Conservation (phyloP, 495 filamentous ascomycete genomes). For the Barbatosphaeria neglecta region DNA sequence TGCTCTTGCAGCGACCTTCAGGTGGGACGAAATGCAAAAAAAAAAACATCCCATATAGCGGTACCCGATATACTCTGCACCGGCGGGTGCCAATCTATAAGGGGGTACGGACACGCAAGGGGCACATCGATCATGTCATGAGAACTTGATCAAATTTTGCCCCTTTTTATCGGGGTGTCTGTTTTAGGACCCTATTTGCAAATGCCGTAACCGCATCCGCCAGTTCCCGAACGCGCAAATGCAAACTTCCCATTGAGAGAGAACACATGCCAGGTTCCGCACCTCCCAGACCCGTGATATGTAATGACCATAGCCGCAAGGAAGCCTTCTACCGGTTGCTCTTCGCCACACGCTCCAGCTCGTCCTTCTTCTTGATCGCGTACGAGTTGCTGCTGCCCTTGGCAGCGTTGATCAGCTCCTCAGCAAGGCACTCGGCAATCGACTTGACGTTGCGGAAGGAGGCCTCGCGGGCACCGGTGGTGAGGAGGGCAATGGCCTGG, state of each 20-base stretch:
- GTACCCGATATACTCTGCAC: too few species aligned
- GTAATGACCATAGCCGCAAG: slow-evolving; percentile 17
- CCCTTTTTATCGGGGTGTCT: slow-evolving; percentile 23
- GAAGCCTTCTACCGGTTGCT: slow-evolving; percentile 75
- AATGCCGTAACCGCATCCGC: slow-evolving; percentile 36
- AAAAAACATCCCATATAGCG: too few species aligned
- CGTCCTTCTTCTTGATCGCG: slow-evolving; percentile 99
- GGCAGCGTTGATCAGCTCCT: slow-evolving; percentile 99
- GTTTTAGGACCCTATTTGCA: slow-evolving; percentile 31
- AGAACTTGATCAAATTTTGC: slow-evolving; percentile 11
- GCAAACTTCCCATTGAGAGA: slow-evolving; percentile 36
- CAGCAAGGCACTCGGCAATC: slow-evolving; percentile 94
- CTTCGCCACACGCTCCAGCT: slow-evolving; percentile 99
- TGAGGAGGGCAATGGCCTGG: slow-evolving; percentile 96
- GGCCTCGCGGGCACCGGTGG: slow-evolving; percentile 93
- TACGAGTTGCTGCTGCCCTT: slow-evolving; percentile 99
- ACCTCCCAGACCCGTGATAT: slow-evolving; percentile 9
- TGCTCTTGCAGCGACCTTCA: too few species aligned
- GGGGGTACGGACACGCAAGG: too few species aligned
- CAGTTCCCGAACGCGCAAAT: slow-evolving; percentile 37
- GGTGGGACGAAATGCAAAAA: too few species aligned
- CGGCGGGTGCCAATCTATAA: too few species aligned
- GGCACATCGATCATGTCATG: slow-evolving; percentile 6
- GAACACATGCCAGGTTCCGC: slow-evolving; percentile 32
- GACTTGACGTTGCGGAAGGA: slow-evolving; percentile 99